A percentile compares a stretch with the other conserved stretches of the same genome.
phyloP scores from a whole-genome alignment of 2,329 filamentous ascomycete genomes.

The Aspergillus sp. region DNA sequence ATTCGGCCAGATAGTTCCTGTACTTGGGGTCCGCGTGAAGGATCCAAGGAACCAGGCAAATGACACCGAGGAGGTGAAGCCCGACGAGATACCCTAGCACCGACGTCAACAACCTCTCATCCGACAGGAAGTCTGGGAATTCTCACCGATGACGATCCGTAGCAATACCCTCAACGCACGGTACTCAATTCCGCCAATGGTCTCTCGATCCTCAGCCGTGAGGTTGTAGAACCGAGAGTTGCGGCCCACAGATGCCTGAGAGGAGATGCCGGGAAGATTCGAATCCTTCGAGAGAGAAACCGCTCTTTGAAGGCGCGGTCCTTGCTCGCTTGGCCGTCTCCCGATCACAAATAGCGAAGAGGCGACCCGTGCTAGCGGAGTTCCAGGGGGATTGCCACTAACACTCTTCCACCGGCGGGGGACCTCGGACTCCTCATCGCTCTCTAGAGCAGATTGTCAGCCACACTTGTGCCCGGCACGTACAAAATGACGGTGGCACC shows the following conservation, averaged over 20 bases:
- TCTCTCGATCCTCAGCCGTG: slow-evolving; percentile 40
- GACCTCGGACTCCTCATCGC: not conserved
- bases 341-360: not conserved
- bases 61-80: slow-evolving; percentile 46
- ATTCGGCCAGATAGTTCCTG: slow-evolving; percentile 36
- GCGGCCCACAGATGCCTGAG: slow-evolving; percentile 44
- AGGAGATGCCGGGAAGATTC: slow-evolving; percentile 41
- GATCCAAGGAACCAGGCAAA: slow-evolving; percentile 51
- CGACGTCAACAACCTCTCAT: not conserved
- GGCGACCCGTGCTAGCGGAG: not conserved
- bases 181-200: slow-evolving; percentile 53
- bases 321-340: not conserved
- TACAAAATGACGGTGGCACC: not conserved
- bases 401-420: not conserved
- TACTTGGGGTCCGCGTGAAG: slow-evolving; percentile 41
- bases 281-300: not conserved
- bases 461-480: not conserved
- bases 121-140: not conserved
- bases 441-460: not conserved
- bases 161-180: slow-evolving; percentile 49
- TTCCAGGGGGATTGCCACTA: not conserved
- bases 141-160: slow-evolving; percentile 41
- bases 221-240: slow-evolving; percentile 49
- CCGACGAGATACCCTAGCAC: slow-evolving; percentile 43
- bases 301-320: not conserved